Base-by-base conservation (phyloP, 495 filamentous ascomycete genomes). In the Trypethelium eluteriae region DNA sequence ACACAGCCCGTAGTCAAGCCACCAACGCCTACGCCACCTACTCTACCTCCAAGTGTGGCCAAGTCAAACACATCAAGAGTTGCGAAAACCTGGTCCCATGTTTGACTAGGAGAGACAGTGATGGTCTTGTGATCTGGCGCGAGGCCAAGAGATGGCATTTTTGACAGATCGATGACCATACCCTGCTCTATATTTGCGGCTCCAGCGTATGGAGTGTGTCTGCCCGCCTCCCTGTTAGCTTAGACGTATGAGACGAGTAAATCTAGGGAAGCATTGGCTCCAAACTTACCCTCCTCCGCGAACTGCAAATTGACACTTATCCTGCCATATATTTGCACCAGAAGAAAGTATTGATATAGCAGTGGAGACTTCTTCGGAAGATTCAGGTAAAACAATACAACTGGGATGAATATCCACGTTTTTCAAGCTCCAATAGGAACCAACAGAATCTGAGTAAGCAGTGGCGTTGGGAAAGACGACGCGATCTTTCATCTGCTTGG, bases 21-120 rank as follows among this genome's bases (percentile, higher is more conserved):
- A 3, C 70, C 76, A 14, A 79, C 79, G 25, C 80, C 79, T 47
- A 83, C 76, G 2, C 64, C 64, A 1, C 74, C 61, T 18, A 79
- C 82, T 34, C 84, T 77, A 1, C 81, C 83, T 14, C 85, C 84
- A n/a, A 79, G 70, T 14, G 79, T 81, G 3, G 78, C 76, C 41
- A 82, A 77, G 44, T 76, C 74, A 2, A 78, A 71, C 12, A 77
- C 74, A 38, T 83, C 81, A 1, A 86, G 78, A 18, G 71, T 70
- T 9, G 62, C 41, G 38, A 82, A 83, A 34, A 86, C 79, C 6
- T 80, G 76, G 36, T 49, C 50, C 69, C 69, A 70, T 25, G 35
- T 59, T 35, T 44, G n/a, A 44, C 65, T 62, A 2, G 65, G 65
- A 3, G 50, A 61, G 6, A 66, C 65, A 2, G 65, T 66, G n/a